phyloP scores from a whole-genome alignment of 1,139 yeast species.

The Sugiyamaella castrensis region DNA sequence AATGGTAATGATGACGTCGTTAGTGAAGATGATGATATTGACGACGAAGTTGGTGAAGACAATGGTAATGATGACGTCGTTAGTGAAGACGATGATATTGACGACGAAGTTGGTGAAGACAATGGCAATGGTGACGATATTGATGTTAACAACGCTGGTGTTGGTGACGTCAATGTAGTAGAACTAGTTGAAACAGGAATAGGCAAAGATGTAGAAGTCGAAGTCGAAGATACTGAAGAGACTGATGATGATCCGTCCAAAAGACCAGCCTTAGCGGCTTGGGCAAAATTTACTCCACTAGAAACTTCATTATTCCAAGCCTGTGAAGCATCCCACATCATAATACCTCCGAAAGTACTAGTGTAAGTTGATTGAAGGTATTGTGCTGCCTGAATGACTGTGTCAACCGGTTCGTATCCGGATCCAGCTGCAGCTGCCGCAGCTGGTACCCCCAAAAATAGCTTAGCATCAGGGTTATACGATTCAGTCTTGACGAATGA shows the following conservation, averaged over 20 bases:
- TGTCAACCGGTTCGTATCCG: constrained; percentile 47
- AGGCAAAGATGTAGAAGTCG: constrained; percentile 11
- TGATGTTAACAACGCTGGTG: constrained; percentile 1
- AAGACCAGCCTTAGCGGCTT: constrained; percentile 42
- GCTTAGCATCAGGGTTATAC: constrained; percentile 52
- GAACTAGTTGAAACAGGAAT: constrained; percentile 1
- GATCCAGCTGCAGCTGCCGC: constrained; percentile 62
- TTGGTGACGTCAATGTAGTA: neutral
- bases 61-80: neutral
- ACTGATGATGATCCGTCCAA: constrained; percentile 13
- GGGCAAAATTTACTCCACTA: constrained; percentile 40
- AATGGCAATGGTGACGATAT: constrained; percentile 5
- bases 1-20: constrained; percentile 11
- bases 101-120: neutral
- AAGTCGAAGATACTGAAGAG: constrained; percentile 7
- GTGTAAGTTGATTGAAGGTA: constrained; percentile 34
- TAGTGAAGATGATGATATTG: neutral
- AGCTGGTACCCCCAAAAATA: constrained; percentile 73
- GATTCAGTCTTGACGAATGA: constrained; percentile 64
- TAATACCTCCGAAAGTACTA: constrained; percentile 71
- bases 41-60: neutral
- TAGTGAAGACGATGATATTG: neutral
- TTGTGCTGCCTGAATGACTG: constrained; percentile 23
- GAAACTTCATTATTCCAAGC: constrained; percentile 52
- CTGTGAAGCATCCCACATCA: constrained; percentile 91